A percentile compares a stretch with the other conserved stretches of the same genome.
These are phyloP conservation scores for Acephala macrosclerotiorum DNA, from an alignment of 2,329 filamentous ascomycete genomes.

Conservation along the genomic window DNA sequence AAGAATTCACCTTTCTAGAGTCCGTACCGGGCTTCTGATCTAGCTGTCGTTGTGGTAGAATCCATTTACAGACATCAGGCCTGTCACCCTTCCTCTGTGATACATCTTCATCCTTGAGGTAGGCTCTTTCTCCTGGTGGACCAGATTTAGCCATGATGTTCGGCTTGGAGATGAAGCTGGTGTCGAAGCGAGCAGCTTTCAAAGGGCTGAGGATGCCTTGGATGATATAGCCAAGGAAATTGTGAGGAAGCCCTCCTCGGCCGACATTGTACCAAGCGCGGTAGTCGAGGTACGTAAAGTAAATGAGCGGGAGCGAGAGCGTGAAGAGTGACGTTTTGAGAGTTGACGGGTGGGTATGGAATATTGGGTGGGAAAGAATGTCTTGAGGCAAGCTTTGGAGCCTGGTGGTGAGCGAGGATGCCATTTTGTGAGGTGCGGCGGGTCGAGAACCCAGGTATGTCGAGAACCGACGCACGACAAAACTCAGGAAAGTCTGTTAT, in stretches of 20 bases:
- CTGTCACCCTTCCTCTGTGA: conserved; percentile 5
- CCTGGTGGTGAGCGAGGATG: conserved; percentile 1
- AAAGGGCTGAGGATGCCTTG: conserved; percentile 32
- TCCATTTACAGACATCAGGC: conserved; percentile 14
- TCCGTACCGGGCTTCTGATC: conserved; percentile 7
- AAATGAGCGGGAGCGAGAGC: conserved; percentile 13
- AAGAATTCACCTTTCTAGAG: background rate
- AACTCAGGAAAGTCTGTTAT: background rate
- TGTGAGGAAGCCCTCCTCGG: conserved; percentile 46
- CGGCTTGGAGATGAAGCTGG: background rate
- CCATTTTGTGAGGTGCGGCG: background rate
- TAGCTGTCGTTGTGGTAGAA: conserved; percentile 14
- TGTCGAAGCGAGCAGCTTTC: background rate
- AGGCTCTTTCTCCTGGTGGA: conserved; percentile 2
- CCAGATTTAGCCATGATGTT: background rate
- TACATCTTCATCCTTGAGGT: conserved; percentile 10
- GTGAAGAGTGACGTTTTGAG: background rate
- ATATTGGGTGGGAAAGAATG: background rate
- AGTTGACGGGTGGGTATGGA: background rate
- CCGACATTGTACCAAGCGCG: conserved; percentile 47
- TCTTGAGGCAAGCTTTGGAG: background rate
- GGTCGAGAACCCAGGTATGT: background rate
- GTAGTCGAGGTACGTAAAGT: conserved; percentile 42
- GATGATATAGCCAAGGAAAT: conserved; percentile 46
- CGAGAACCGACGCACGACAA: background rate